Evolutionary conservation across 495 filamentous ascomycete species (phyloP), one percentile per base, ranked within the genome.

Genomic region (Delitschia confertaspora): DNA sequence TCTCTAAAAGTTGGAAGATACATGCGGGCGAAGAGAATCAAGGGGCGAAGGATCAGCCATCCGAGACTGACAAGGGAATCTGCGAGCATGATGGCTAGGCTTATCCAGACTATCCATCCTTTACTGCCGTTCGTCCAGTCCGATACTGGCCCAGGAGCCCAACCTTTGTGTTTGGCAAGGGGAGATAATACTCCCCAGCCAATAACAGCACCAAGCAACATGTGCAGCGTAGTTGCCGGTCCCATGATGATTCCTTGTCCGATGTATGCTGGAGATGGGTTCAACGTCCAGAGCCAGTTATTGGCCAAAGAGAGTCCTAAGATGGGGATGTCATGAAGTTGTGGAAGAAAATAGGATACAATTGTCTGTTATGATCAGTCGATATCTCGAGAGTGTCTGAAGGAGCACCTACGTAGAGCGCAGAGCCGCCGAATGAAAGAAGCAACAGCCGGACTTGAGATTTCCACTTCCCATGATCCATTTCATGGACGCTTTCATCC

Each of bases 81-180:
- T 6, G 85, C 82, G 48, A 99, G 74, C 91, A 99, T 99, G 49
- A 99, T 93, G 1, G 91, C 86, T 22, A 99, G 63, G 43, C 83
- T 89, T 1, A 89, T 67, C 91, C 91, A 99, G 0, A 96, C 84
- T 45, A 99, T 95, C 91, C 91, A 99, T 16, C 89, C 91, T 68
- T 95, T 94, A 58, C 83, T 91, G 5, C 91, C 91, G 23, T 68
- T 75, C 42, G 81, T 79, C 93, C 93, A 99, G 58, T 91, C 84
- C 19, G 76, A 65, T 1, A 95, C 86, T 1, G 75, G 69, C 0
- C 87, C 91, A 1, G 87, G 83, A 11, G 91, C 93, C 91, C 91
- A 99, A 7, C 83, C 86, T 51, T 74, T 75, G 47, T 63, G 63
- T 58, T 93, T 93, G 0, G 89, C 91, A 20, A 96, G 61, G 11